Percentiles rank a stretch among this genome's conserved stretches.
Conservation (phyloP, 495 filamentous ascomycete species). For the Neurospora sp. region DNA sequence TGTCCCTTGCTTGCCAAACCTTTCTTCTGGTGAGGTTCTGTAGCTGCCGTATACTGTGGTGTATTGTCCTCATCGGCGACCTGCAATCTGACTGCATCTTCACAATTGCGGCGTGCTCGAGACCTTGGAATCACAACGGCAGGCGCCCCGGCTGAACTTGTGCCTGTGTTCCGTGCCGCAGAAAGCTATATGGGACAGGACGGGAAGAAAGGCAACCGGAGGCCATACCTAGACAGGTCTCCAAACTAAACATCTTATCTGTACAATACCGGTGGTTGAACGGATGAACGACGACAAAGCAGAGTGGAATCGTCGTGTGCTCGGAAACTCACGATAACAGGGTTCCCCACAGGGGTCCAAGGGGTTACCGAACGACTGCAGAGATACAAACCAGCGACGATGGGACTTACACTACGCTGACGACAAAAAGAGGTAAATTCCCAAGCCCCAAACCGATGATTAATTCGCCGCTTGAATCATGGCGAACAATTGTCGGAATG, state of each 20-base stretch:
- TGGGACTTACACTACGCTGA: not conserved
- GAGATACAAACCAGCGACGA: not conserved
- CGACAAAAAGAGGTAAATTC: not conserved
- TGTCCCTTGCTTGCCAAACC: not conserved
- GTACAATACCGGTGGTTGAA: not conserved
- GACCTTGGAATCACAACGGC: not conserved
- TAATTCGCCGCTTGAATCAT: not conserved
- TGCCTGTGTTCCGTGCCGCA: not conserved
- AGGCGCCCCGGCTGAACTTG: not conserved
- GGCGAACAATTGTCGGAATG: not conserved
- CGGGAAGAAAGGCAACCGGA: not conserved
- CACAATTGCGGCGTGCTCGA: not conserved
- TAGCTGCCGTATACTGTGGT: not conserved
- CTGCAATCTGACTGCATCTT: not conserved
- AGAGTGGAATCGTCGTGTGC: not conserved
- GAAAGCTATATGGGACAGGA: not conserved
- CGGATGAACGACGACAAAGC: not conserved
- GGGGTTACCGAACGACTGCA: not conserved
- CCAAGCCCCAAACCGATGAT: not conserved
- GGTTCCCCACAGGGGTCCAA: not conserved
- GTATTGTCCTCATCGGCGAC: not conserved
- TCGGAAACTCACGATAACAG: not conserved
- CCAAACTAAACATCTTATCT: not conserved
- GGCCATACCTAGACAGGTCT: not conserved
- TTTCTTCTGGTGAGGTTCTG: not conserved